A percentile compares a stretch with the other conserved stretches of the same genome.
Conservation (phyloP, 1,284 basidiomycete species). For the Boletus sp. region DNA sequence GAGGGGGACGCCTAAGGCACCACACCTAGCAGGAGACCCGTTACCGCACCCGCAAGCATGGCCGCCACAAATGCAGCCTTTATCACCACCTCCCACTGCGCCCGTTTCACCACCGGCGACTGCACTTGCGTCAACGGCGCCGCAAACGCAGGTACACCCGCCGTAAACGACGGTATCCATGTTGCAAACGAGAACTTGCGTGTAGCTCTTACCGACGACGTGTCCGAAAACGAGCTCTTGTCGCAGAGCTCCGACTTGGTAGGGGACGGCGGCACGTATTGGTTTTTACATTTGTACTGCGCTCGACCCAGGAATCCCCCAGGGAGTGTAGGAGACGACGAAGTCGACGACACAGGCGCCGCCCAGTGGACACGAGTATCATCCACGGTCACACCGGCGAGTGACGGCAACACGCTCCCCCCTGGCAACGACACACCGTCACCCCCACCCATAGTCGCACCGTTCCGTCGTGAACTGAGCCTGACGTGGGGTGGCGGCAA, state of each 20-base stretch:
- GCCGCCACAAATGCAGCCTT: constrained; percentile 44
- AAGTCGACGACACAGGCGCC: not conserved
- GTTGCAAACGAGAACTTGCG: constrained; percentile 35
- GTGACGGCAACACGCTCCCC: not conserved
- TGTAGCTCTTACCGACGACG: not conserved
- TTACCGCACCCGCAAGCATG: constrained; percentile 23
- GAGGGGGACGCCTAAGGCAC: constrained; percentile 21
- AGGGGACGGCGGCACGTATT: constrained; percentile 1
- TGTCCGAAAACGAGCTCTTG: constrained; percentile 10
- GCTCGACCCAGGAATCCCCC: constrained; percentile 28
- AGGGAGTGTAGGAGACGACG: constrained; percentile 10
- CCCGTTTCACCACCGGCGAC: constrained; percentile 69
- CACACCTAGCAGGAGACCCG: constrained; percentile 25
- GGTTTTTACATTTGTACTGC: constrained; percentile 36
- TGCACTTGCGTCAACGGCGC: constrained; percentile 68
- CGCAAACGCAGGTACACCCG: constrained; percentile 67
- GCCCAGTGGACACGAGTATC: not conserved
- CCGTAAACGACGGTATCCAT: constrained; percentile 49
- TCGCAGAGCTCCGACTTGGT: not conserved
- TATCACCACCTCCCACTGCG: constrained; percentile 75
- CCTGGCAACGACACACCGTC: constrained; percentile 1
- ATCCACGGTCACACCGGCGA: not conserved
- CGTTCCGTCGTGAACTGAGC: not conserved
- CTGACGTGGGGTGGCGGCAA: constrained; percentile 26
- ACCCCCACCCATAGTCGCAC: not conserved